Base-by-base conservation (phyloP, 768 basidiomycete species). In the Collybia sordida region DNA sequence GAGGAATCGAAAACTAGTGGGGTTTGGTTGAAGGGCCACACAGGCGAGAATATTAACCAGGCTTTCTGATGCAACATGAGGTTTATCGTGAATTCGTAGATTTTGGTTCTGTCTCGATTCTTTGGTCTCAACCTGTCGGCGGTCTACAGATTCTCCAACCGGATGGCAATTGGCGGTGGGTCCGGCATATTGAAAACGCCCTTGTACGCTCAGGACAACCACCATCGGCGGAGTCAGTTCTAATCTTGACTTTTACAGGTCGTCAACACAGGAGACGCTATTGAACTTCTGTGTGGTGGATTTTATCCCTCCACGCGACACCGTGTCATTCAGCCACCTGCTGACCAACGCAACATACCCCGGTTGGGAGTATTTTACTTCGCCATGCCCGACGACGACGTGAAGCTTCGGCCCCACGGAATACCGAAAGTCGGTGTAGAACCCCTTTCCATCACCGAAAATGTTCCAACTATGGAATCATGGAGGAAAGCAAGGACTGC, bases 301-400 rank as follows among this genome's bases (percentile, higher is more conserved):
- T 83, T 69, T 54, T 84, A 84, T 63, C 74, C 71, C 25, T 78
- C 75, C 11, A 84, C 83, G 1, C 77, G 83, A 43, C 83, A 85
- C 56, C 59, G 71, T 64, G 64, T 49, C 39, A 47, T 56, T 34
- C 55, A 56, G 55, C 84, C 82, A 2, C 83, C 82, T 8, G 55
- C 59, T 0, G 81, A 83, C 51, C 83, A 85, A 54, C 75, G 65
- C 24, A 61, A 59, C 24, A 64, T 71, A 52, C 68, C 76, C 14
- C 78, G 83, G 7, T 68, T 84, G 1, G 82, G 83, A 0, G 70
- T 76, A 2, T 83, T 84, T 59, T 84, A 85, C 62, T 85, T 86
- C 55, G 64, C 62, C 25, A 68, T 74, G 71, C 64, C 76, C 0
- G 75, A 84, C 52, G 82, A 84, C 58, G 58, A 72, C 23, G 72